Evolutionary conservation across 345 rosid genomes (phyloP), one percentile per base, ranked within the genome.

Genomic region (Lumnitzera littorea): DNA sequence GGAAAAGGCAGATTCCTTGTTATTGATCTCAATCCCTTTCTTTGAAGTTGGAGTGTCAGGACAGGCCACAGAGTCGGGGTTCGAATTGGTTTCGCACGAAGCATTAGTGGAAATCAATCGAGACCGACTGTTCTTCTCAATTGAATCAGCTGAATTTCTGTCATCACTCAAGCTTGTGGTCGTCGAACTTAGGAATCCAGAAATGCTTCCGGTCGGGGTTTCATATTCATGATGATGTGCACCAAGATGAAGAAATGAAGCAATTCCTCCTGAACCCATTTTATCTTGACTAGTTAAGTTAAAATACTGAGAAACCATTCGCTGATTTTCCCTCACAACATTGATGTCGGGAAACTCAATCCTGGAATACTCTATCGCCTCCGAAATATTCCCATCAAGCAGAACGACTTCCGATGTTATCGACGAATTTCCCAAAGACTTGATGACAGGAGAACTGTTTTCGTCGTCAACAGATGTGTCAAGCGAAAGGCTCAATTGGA

Each of bases 321-420:
- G 67, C 64, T 87, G 94, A 62, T 89, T 85, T 80, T 94, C 91
- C 54, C 67, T 71, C 14, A 50, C 95, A 54, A 81, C 78, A 43
- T 60, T 74, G 47, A 89, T 68, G 57, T 89, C 97, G 31, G 97
- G 99, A 69, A 94, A 87, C 62, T 94, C 99, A 13, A 87, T 77
- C 86, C 96, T 80, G 3, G 97, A 81, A 75, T 84, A 92, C 65
- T 87, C 96, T 16, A 83, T 81, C 5, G 53, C 83, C 20, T 80
- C 67, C 6, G 90, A 68, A 57, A 69, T 65, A 75, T 81, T 80
- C 15, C 84, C 72, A 15, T 85, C 91, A 69, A 92, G 96, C 67
- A 92, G 72, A 57, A 85, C 83, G 1, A 89, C 91, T 57, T 92
- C 96, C 2, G 98, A 82, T 29, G 96, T 85, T 47, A 92, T 89